phyloP scores from a whole-genome alignment of 805 yeast species.

The Danielozyma ontarioensis region DNA sequence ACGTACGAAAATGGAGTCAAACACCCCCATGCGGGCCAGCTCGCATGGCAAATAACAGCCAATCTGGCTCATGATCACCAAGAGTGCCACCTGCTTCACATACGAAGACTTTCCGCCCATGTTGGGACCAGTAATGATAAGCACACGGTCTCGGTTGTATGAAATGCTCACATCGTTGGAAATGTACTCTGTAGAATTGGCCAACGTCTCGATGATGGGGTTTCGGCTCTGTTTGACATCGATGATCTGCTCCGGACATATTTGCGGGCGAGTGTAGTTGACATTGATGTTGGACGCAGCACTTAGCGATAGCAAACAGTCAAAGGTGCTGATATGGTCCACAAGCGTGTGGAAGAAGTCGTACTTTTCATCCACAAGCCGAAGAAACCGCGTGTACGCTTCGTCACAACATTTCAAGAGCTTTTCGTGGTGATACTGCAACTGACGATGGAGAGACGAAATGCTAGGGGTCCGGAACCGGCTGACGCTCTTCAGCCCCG shows the following conservation, averaged over 20 bases:
- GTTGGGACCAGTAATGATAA: slow-evolving; percentile 78
- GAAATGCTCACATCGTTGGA: slow-evolving; percentile 59
- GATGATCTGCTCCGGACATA: slow-evolving; percentile 41
- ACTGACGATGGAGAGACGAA: slow-evolving; percentile 42
- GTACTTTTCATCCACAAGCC: slow-evolving; percentile 25
- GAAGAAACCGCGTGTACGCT: slow-evolving; percentile 40
- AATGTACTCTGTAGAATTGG: slow-evolving; percentile 38
- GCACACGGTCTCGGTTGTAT: slow-evolving; percentile 40
- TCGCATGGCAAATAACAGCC: slow-evolving; percentile 75
- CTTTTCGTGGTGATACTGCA: slow-evolving; percentile 58
- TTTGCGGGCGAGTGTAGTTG: slow-evolving; percentile 44
- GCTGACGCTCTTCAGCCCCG: slow-evolving; percentile 61
- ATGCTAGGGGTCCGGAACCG: slow-evolving; percentile 68
- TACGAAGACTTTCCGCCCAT: slow-evolving; percentile 86
- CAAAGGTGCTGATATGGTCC: slow-evolving; percentile 48
- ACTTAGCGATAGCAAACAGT: slow-evolving; percentile 63
- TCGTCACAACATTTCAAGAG: slow-evolving; percentile 42
- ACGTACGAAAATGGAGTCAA: slow-evolving; percentile 74
- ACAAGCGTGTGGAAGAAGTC: slow-evolving; percentile 38
- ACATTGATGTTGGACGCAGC: slow-evolving; percentile 47
- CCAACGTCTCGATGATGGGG: slow-evolving; percentile 57
- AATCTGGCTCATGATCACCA: slow-evolving; percentile 68
- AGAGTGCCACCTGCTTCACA: slow-evolving; percentile 67
- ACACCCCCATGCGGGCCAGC: slow-evolving; percentile 55
- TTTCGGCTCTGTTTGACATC: slow-evolving; percentile 56